Percentiles rank a stretch among this genome's conserved stretches.
phyloP scores from a whole-genome alignment of 371 early-diverging fungal genomes.

The Rhizomucor pusillus region DNA sequence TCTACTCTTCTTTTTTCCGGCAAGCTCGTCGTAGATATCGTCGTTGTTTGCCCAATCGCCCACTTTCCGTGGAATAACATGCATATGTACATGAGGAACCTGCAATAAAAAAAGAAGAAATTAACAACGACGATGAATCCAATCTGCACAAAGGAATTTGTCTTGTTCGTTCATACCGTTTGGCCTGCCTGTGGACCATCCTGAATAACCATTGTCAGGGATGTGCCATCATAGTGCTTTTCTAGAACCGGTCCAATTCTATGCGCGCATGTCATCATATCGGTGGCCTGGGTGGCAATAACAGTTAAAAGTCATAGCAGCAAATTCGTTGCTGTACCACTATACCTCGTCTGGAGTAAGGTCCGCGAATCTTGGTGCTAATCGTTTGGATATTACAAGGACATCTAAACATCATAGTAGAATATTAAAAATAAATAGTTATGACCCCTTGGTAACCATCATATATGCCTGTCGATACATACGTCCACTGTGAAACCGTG shows the following conservation, averaged over 20 bases:
- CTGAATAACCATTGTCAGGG: slow-evolving; percentile 76
- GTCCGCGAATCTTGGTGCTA: slow-evolving; percentile 69
- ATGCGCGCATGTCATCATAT: slow-evolving; percentile 80
- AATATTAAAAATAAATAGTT: neutral
- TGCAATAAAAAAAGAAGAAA: slow-evolving; percentile 4
- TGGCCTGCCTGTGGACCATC: slow-evolving; percentile 92
- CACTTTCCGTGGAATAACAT: slow-evolving; percentile 83
- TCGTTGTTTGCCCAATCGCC: slow-evolving; percentile 90
- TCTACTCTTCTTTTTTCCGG: slow-evolving; percentile 45
- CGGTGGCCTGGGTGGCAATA: slow-evolving; percentile 37
- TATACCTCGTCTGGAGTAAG: slow-evolving; percentile 74
- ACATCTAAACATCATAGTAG: slow-evolving; percentile 60
- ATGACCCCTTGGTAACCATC: no score
- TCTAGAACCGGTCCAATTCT: slow-evolving; percentile 76
- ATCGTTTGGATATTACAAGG: slow-evolving; percentile 72
- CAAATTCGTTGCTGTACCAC: neutral
- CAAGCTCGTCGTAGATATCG: slow-evolving; percentile 82
- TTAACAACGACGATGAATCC: no score
- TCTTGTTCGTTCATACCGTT: slow-evolving; percentile 48
- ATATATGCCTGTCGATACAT: slow-evolving; percentile 18
- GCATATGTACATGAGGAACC: slow-evolving; percentile 92
- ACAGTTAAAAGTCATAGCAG: neutral
- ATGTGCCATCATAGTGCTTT: slow-evolving; percentile 63
- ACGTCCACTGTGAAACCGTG: slow-evolving; percentile 25
- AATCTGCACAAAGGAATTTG: no score